Percentiles rank a stretch among this genome's conserved stretches.
These are phyloP conservation scores for Parathielavia appendiculata DNA, from an alignment of 495 filamentous ascomycete species.

Conservation along the genomic window DNA sequence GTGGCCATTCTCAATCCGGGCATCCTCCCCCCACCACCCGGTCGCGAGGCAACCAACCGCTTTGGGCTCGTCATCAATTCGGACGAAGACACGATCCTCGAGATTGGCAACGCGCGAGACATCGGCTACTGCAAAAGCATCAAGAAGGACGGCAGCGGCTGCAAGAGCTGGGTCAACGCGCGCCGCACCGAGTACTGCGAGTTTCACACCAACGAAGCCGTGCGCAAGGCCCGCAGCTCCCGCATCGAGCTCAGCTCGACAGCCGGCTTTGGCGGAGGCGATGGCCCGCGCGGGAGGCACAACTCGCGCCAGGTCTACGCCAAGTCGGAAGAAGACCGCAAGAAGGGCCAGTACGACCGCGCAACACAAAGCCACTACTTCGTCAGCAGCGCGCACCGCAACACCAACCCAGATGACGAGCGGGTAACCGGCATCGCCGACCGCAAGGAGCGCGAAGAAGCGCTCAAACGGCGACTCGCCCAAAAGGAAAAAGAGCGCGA, in stretches of 20 bases:
- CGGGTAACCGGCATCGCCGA: constrained; percentile 51
- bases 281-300: constrained; percentile 23
- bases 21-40: constrained; percentile 76
- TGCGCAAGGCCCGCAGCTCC: constrained; percentile 62
- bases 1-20: constrained; percentile 91
- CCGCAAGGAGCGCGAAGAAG: constrained; percentile 56
- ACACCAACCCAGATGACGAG: constrained; percentile 62
- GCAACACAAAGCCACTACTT: constrained; percentile 55
- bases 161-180: constrained; percentile 78
- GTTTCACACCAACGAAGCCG: constrained; percentile 77
- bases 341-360: constrained; percentile 51
- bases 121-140: constrained; percentile 82
- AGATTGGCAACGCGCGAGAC: constrained; percentile 80
- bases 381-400: constrained; percentile 45
- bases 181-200: constrained; percentile 88
- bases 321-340: constrained; percentile 25
- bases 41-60: constrained; percentile 65
- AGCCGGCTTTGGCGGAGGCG: constrained; percentile 44
- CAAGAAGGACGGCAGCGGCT: constrained; percentile 77
- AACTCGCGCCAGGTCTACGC: constrained; percentile 23
- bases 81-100: constrained; percentile 81
- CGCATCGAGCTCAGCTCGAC: constrained; percentile 76
- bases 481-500: constrained; percentile 76
- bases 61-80: constrained; percentile 80
- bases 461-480: constrained; percentile 60